These are phyloP conservation scores for Pleurotus giganteus DNA, from an alignment of 768 basidiomycete species.

Conservation along the genomic window DNA sequence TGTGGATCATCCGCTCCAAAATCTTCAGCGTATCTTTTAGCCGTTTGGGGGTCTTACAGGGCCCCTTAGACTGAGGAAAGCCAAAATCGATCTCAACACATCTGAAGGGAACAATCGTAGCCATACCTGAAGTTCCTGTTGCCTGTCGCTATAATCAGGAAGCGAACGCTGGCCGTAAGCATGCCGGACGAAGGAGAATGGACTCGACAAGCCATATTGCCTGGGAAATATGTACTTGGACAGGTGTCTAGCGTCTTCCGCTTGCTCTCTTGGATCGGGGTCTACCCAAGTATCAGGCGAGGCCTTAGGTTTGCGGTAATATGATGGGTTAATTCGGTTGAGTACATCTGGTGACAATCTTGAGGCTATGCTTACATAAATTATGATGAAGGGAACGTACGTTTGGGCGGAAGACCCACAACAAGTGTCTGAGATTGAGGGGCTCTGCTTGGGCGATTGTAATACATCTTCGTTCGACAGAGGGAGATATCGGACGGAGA, in stretches of 20 bases:
- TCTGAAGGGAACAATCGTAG: not conserved
- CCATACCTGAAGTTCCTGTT: constrained; percentile 66
- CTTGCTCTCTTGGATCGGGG: constrained; percentile 45
- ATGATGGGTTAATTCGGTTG: constrained; percentile 52
- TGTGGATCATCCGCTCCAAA: constrained; percentile 61
- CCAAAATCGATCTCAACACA: not conserved
- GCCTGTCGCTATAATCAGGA: constrained; percentile 58
- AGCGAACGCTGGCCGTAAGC: constrained; percentile 25
- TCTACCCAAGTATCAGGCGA: constrained; percentile 33
- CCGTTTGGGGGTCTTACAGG: constrained; percentile 71
- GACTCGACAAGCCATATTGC: constrained; percentile 65
- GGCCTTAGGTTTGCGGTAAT: constrained; percentile 27
- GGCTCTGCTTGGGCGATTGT: constrained; percentile 56
- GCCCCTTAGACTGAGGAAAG: constrained; percentile 33
- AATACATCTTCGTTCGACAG: constrained; percentile 61
- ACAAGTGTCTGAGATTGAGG: constrained; percentile 47
- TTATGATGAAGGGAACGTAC: constrained; percentile 37
- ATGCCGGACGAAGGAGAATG: constrained; percentile 39
- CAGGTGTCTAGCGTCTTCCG: constrained; percentile 55
- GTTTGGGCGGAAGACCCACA: constrained; percentile 66
- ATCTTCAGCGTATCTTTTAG: constrained; percentile 53
- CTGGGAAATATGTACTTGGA: constrained; percentile 86
- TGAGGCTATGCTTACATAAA: not conserved
- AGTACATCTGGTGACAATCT: constrained; percentile 57
- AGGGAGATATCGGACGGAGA: constrained; percentile 53